Percentiles rank a stretch among this genome's conserved stretches.
Conservation (phyloP, 345 rosid species). For the Bruguiera parviflora region DNA sequence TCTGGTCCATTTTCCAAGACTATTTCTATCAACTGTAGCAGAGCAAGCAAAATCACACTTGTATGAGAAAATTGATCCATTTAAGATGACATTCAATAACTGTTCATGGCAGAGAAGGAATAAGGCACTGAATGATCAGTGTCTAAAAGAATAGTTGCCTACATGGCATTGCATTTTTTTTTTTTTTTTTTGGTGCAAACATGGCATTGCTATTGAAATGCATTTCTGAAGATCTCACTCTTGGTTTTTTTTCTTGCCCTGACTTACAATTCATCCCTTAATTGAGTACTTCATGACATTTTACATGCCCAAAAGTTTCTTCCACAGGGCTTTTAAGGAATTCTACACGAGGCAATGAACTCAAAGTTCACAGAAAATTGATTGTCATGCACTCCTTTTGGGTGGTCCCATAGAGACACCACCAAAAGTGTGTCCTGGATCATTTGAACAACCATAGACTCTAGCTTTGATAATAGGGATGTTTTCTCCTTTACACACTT, state of each 20-base stretch:
- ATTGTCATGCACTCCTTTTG: too few species aligned
- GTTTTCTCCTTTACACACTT: too few species aligned
- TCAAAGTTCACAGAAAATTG: too few species aligned
- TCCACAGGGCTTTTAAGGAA: not conserved
- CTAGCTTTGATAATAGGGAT: too few species aligned
- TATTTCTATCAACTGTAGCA: constrained; percentile 63
- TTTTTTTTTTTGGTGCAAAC: too few species aligned
- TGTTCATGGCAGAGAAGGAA: too few species aligned
- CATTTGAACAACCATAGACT: too few species aligned
- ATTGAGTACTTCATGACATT: not conserved
- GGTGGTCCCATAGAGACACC: too few species aligned
- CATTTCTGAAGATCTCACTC: not conserved
- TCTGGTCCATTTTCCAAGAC: constrained; percentile 79
- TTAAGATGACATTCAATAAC: not conserved
- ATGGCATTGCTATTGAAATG: not conserved
- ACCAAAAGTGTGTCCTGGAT: too few species aligned
- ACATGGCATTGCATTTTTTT: not conserved
- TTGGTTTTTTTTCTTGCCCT: not conserved
- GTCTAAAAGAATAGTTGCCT: not conserved
- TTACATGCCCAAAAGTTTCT: not conserved
- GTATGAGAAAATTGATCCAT: not conserved
- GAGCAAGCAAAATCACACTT: constrained; percentile 10
- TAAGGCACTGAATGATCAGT: not conserved
- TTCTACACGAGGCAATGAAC: too few species aligned
- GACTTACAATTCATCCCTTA: not conserved